Evolutionary conservation across 2,329 filamentous ascomycete genomes (phyloP).

Genomic region (Trichoderma lentiforme): DNA sequence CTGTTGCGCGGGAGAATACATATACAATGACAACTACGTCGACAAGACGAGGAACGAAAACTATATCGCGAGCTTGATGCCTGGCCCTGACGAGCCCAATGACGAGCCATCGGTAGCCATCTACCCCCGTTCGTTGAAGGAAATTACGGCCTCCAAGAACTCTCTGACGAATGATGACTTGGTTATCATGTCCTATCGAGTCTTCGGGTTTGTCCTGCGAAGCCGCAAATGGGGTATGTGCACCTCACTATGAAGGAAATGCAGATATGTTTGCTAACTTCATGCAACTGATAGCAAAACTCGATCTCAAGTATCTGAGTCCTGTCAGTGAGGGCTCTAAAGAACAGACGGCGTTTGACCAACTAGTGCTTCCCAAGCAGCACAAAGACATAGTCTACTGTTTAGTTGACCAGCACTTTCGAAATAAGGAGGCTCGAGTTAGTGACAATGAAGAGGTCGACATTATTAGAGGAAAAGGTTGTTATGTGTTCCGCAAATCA

Average conservation of each 20-base stretch:
- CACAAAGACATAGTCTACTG: slow-evolving; percentile 12
- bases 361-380: slow-evolving; percentile 24
- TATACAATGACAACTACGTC: slow-evolving; percentile 6
- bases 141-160: not conserved
- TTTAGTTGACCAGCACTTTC: slow-evolving; percentile 9
- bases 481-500: rapidly evolving
- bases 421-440: slow-evolving; percentile 22
- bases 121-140: not conserved
- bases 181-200: slow-evolving; percentile 32
- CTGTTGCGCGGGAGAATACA: not conserved
- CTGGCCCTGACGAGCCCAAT: not conserved
- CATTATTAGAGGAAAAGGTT: slow-evolving; percentile 12
- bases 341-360: slow-evolving; percentile 26
- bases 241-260: not conserved
- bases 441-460: slow-evolving; percentile 2
- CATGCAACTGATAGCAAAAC: not conserved
- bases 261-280: not conserved
- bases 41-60: slow-evolving; percentile 12
- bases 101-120: not conserved
- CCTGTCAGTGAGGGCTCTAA: not conserved
- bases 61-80: slow-evolving; percentile 3
- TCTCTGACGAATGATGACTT: slow-evolving; percentile 25
- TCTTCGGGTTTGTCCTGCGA: slow-evolving; percentile 34
- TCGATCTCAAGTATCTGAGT: not conserved
- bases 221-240: slow-evolving; percentile 33